Evolutionary conservation across 2,329 filamentous ascomycete genomes (phyloP).

Genomic region (Macroventuria anomochaeta): DNA sequence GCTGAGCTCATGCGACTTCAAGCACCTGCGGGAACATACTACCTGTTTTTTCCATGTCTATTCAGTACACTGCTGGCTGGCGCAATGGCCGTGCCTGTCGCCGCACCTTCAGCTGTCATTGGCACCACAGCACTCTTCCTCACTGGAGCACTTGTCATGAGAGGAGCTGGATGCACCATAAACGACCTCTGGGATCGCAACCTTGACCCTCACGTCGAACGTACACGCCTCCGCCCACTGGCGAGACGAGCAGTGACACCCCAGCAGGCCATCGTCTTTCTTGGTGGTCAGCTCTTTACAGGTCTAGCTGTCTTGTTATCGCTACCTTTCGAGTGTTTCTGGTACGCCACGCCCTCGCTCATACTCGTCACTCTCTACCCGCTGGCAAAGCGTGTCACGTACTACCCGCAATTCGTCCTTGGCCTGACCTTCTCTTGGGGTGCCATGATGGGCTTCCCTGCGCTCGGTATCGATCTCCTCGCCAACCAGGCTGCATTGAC

Average conservation of each 20-base stretch:
- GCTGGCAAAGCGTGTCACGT: conserved; percentile 82
- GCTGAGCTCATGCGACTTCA: conserved; percentile 82
- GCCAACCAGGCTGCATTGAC: conserved; percentile 66
- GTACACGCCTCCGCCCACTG: conserved; percentile 80
- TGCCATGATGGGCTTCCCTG: conserved; percentile 85
- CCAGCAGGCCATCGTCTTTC: conserved; percentile 73
- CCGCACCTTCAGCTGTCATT: conserved; percentile 66
- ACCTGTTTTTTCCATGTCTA: conserved; percentile 83
- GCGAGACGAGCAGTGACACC: conserved; percentile 79
- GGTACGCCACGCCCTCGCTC: conserved; percentile 78
- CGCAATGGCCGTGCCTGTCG: conserved; percentile 68
- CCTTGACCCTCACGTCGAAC: conserved; percentile 78
- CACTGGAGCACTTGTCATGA: conserved; percentile 80
- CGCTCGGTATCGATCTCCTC: conserved; percentile 78
- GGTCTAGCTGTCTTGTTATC: conserved; percentile 78
- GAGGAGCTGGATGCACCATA: conserved; percentile 85
- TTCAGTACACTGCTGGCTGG: conserved; percentile 85
- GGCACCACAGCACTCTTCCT: conserved; percentile 73
- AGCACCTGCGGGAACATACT: conserved; percentile 82
- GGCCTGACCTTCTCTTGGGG: conserved; percentile 90
- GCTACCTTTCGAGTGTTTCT: conserved; percentile 75
- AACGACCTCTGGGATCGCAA: conserved; percentile 92
- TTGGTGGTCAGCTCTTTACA: conserved; percentile 73
- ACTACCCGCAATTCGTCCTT: conserved; percentile 85
- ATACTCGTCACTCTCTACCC: conserved; percentile 78